These are phyloP conservation scores for Scedosporium minutisporum DNA, from an alignment of 2,329 filamentous ascomycete species.

Conservation along the genomic window DNA sequence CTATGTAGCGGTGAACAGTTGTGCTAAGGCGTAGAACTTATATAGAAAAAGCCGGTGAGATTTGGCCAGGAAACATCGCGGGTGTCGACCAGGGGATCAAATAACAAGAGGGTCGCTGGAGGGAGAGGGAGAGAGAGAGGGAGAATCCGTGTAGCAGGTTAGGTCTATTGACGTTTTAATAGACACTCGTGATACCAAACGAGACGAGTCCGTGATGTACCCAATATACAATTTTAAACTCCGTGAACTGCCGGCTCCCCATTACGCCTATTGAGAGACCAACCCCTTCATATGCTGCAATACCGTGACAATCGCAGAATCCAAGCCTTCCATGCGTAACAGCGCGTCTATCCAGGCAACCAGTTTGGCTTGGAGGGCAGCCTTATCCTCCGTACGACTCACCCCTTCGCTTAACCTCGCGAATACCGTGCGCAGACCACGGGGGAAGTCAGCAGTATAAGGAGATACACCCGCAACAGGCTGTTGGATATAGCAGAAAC, in stretches of 20 bases:
- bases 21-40: too few species aligned
- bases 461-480: slow-evolving; percentile 57
- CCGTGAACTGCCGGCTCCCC: slow-evolving; percentile 7
- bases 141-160: neutral
- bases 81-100: too few species aligned
- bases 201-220: neutral
- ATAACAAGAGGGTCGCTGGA: too few species aligned
- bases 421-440: slow-evolving; percentile 57
- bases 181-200: neutral
- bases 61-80: too few species aligned
- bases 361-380: slow-evolving; percentile 37
- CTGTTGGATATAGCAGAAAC: slow-evolving; percentile 61
- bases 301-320: slow-evolving; percentile 45
- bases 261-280: slow-evolving; percentile 11
- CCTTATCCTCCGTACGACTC: slow-evolving; percentile 34
- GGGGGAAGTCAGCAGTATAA: slow-evolving; percentile 61
- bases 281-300: slow-evolving; percentile 39
- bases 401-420: slow-evolving; percentile 46
- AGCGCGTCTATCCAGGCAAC: slow-evolving; percentile 45
- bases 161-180: neutral
- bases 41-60: too few species aligned
- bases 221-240: neutral
- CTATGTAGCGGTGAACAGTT: too few species aligned
- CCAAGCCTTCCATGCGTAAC: slow-evolving; percentile 38
- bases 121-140: too few species aligned